Evolutionary conservation across 73 alveolate species (phyloP), one percentile per base, ranked within the genome.

Genomic region (Blepharisma stoltei): DNA sequence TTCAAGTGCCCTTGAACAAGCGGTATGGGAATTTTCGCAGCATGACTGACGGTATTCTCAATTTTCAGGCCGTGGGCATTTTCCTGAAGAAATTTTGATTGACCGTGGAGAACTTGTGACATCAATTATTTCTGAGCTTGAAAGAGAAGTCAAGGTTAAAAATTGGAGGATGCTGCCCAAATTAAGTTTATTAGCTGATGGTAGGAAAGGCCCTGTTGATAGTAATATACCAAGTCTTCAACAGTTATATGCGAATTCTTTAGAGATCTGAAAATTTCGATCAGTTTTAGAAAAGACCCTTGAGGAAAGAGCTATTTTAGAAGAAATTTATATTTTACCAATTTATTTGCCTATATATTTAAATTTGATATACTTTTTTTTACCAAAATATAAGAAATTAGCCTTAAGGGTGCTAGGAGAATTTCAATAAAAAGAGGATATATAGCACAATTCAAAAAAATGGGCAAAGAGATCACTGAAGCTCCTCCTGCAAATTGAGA

Each of bases 291-390:
- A 60, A 60, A n/a, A 5, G 73, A n/a, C 14, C 6, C 23, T 60
- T 60, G 73, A 60, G 0, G 73, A 60, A 5, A 60, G 2, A 8
- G 18, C 11, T 14, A 5, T 60, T 25, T 60, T 60, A 20, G 73
- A 60, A 60, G 73, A 38, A 14, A 60, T 60, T 60, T 25, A 60
- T 25, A n/a, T n/a, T 14, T n/a, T n/a, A n/a, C n/a, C n/a, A n/a
- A n/a, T n/a, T n/a, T n/a, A n/a, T n/a, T n/a, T n/a, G n/a, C n/a
- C n/a, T n/a, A n/a, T n/a, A n/a, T n/a, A n/a, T n/a, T n/a, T n/a
- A n/a, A n/a, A n/a, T n/a, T n/a, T n/a, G n/a, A n/a, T n/a, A n/a
- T n/a, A n/a, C n/a, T n/a, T n/a, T n/a, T n/a, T n/a, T n/a, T n/a
- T n/a, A n/a, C n/a, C n/a, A n/a, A n/a, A n/a, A n/a, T n/a, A n/a